Base-by-base conservation (phyloP, 2,329 filamentous ascomycete genomes). In the Dothideomycetidae sp. region DNA sequence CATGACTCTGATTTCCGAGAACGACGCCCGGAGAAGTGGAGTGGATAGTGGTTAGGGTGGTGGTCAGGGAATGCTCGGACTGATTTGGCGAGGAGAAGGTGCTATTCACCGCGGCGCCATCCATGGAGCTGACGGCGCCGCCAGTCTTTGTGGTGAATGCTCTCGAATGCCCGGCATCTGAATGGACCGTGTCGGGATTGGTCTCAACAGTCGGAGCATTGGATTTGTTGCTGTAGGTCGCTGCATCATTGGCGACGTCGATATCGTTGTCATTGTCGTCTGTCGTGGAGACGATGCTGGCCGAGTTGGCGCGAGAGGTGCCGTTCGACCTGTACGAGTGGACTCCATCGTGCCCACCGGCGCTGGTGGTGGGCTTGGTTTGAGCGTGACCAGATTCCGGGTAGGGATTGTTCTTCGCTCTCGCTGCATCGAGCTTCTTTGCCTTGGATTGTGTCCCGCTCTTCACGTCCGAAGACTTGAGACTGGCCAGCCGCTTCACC, bases 11-110 rank as follows among this genome's bases (percentile, higher is more conserved):
- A 30, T 36, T 52, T 51, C 34, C 53, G 29, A 62, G 50, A 2
- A 56, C 52, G 13, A 66, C 67, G 37, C 71, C 73, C 3, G 74
- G 72, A 3, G 73, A 71, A 44, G 74, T 66, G 1, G 82, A 88
- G 51, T 88, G 82, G 42, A 92, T 85, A 0, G 82, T 92, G 0
- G 83, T 90, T 39, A 92, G 65, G 1, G 82, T 90, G 0, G 82
- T 90, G 1, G 82, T 82, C 37, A 92, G 64, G 2, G 81, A 88
- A 43, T 76, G 78, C 33, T 84, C 75, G 5, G 81, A 88, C 16
- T 81, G 81, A 21, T 81, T 79, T 2, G 82, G 81, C 10, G 81
- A 86, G 12, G 81, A 86, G 55, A 88, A 88, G 26, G 80, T 85
- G 62, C 73, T 77, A 31, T 68, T 67, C 48, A 66, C 78, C 40